These are phyloP conservation scores for Apiotrichum sp. DNA, from an alignment of 1,284 basidiomycete species.

Conservation along the genomic window DNA sequence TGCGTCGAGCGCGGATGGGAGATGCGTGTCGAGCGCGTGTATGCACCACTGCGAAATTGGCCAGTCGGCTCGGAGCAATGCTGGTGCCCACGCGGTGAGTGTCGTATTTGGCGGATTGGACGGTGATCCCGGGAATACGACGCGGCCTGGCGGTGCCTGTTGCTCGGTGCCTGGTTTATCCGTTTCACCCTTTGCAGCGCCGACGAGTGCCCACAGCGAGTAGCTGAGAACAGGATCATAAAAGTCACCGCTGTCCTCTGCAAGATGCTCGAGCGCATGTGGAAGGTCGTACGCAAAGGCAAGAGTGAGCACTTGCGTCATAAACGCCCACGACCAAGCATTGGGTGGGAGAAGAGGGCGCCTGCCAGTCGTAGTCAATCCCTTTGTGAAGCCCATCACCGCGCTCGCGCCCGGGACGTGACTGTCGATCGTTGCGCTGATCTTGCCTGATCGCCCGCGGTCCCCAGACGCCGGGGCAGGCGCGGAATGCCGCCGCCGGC, in stretches of 20 bases:
- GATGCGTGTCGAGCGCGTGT: neutral
- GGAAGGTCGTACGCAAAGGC: slow-evolving; percentile 1
- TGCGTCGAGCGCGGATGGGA: neutral
- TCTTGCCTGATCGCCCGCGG: too few species aligned
- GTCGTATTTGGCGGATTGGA: too few species aligned
- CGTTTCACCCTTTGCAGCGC: neutral
- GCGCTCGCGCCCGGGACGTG: neutral
- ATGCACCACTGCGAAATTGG: neutral
- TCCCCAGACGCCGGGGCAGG: neutral
- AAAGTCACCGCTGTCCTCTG: neutral
- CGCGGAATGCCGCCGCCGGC: neutral
- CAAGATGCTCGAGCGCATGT: neutral
- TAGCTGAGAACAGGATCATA: neutral
- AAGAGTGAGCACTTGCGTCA: neutral
- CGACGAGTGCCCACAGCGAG: neutral
- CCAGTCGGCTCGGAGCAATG: neutral
- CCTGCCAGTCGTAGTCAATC: neutral
- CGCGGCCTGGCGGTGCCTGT: neutral
- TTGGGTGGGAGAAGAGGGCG: neutral
- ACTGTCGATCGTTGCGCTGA: neutral
- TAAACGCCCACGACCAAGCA: neutral
- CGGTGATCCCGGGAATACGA: neutral
- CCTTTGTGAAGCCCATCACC: neutral
- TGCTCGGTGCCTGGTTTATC: too few species aligned
- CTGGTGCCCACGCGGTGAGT: neutral